These are phyloP conservation scores for Aspergillus coremiiformis DNA, from an alignment of 495 filamentous ascomycete genomes.

Conservation along the genomic window DNA sequence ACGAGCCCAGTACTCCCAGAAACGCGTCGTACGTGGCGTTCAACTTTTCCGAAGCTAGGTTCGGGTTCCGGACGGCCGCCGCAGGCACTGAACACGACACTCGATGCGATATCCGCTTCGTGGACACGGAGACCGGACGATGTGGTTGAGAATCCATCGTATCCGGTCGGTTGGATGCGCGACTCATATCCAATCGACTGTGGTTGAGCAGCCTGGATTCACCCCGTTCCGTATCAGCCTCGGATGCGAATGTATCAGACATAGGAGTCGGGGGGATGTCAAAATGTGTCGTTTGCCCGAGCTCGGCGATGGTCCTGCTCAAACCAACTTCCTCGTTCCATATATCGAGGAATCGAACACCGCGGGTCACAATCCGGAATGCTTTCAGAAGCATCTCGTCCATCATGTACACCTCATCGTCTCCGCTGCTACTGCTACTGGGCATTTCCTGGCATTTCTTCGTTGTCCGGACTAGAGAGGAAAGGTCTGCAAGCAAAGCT, in stretches of 20 bases:
- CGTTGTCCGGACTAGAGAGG: slow-evolving; percentile 76
- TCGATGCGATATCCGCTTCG: slow-evolving; percentile 49
- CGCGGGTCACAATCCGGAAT: slow-evolving; percentile 87
- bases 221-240: slow-evolving; percentile 23
- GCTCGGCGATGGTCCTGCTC: slow-evolving; percentile 55
- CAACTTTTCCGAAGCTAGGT: slow-evolving; percentile 60
- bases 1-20: slow-evolving; percentile 79
- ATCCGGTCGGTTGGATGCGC: slow-evolving; percentile 34
- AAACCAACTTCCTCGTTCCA: slow-evolving; percentile 68
- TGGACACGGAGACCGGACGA: slow-evolving; percentile 29
- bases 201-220: slow-evolving; percentile 32
- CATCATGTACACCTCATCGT: slow-evolving; percentile 60
- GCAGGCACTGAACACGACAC: slow-evolving; percentile 46
- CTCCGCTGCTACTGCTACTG: slow-evolving; percentile 36
- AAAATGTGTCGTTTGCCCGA: slow-evolving; percentile 34
- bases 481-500: slow-evolving; percentile 79
- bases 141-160: slow-evolving; percentile 22
- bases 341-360: slow-evolving; percentile 85
- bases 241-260: slow-evolving; percentile 45
- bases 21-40: slow-evolving; percentile 75
- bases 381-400: slow-evolving; percentile 91
- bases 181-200: slow-evolving; percentile 34
- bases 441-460: slow-evolving; percentile 69
- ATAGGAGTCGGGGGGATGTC: slow-evolving; percentile 66
- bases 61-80: slow-evolving; percentile 36